Percentiles rank a stretch among this genome's conserved stretches.
phyloP scores from a whole-genome alignment of 2,329 filamentous ascomycete genomes.

The Xylariaceae sp. region DNA sequence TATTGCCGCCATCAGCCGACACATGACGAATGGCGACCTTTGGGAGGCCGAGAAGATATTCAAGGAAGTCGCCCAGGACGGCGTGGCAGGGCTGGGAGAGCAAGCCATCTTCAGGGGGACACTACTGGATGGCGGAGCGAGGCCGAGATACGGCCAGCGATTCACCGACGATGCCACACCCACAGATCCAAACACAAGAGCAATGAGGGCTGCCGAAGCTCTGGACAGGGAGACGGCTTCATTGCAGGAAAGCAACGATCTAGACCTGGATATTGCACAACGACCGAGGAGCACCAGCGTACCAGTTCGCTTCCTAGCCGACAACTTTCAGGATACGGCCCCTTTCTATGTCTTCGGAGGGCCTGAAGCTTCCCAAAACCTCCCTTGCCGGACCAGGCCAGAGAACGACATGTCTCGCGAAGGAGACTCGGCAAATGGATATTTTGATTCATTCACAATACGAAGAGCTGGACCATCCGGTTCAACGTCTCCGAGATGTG shows the following conservation, averaged over 20 bases:
- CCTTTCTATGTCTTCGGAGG: slow-evolving; percentile 42
- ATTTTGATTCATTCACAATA: too few species aligned
- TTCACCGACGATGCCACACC: slow-evolving; percentile 8
- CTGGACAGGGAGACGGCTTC: slow-evolving; percentile 48
- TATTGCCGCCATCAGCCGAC: slow-evolving; percentile 44
- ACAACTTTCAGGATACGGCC: slow-evolving; percentile 35
- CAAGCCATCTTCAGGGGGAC: too few species aligned
- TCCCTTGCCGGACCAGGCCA: slow-evolving; percentile 5
- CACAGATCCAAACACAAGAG: slow-evolving; percentile 44
- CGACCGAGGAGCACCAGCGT: slow-evolving; percentile 43
- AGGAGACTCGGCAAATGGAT: slow-evolving; percentile 2
- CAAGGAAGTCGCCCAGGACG: slow-evolving; percentile 41
- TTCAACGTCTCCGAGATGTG: slow-evolving; percentile 5
- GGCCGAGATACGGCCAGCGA: too few species aligned
- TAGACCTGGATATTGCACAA: slow-evolving; percentile 35
- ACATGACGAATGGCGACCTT: slow-evolving; percentile 42
- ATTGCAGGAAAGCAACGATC: slow-evolving; percentile 41
- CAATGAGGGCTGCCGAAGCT: slow-evolving; percentile 53
- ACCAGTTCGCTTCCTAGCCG: slow-evolving; percentile 37
- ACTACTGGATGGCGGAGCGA: slow-evolving; percentile 1
- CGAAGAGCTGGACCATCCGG: too few species aligned
- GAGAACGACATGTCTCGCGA: slow-evolving; percentile 3
- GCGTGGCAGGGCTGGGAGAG: slow-evolving; percentile 32
- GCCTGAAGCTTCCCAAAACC: neutral
- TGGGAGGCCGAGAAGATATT: slow-evolving; percentile 44